A percentile compares a stretch with the other conserved stretches of the same genome.
phyloP scores from a whole-genome alignment of 2,329 filamentous ascomycete genomes.

The Sclerotinia sclerotiorum region DNA sequence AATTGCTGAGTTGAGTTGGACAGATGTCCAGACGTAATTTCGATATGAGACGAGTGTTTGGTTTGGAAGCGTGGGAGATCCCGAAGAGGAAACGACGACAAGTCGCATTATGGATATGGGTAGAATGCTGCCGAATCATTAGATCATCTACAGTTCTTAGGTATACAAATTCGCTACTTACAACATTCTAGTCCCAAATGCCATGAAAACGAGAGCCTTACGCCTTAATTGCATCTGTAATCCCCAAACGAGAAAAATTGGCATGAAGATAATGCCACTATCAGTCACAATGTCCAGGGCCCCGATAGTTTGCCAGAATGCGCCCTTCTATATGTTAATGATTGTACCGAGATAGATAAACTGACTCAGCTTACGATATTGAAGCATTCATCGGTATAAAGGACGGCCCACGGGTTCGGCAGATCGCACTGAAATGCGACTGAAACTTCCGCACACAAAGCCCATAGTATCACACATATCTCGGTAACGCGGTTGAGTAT shows the following conservation, averaged over 20 bases:
- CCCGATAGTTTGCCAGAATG: constrained; percentile 51
- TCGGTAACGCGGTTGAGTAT: constrained; percentile 26
- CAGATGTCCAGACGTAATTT: constrained; percentile 28
- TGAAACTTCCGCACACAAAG: constrained; percentile 12
- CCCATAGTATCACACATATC: constrained; percentile 14
- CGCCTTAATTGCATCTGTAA: constrained; percentile 46
- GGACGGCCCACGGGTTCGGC: constrained; percentile 34
- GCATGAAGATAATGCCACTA: constrained; percentile 47
- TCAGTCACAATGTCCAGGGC: constrained; percentile 50
- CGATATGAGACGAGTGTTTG: constrained; percentile 28
- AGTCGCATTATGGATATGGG: constrained; percentile 35
- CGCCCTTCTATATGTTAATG: neutral
- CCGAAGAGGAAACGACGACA: constrained; percentile 24
- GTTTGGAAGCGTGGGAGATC: constrained; percentile 20
- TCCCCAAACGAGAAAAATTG: constrained; percentile 49
- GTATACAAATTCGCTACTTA: constrained; percentile 33
- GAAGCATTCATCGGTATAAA: constrained; percentile 30
- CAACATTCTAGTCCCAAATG: constrained; percentile 38
- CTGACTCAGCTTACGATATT: constrained; percentile 26
- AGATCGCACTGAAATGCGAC: constrained; percentile 37
- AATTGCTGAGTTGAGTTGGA: constrained; percentile 32
- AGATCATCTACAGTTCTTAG: neutral
- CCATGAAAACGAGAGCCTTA: constrained; percentile 28
- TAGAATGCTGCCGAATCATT: constrained; percentile 40
- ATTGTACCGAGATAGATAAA: neutral